Conservation (phyloP, 768 basidiomycete genomes). For the Cystobasidium onofrii region DNA sequence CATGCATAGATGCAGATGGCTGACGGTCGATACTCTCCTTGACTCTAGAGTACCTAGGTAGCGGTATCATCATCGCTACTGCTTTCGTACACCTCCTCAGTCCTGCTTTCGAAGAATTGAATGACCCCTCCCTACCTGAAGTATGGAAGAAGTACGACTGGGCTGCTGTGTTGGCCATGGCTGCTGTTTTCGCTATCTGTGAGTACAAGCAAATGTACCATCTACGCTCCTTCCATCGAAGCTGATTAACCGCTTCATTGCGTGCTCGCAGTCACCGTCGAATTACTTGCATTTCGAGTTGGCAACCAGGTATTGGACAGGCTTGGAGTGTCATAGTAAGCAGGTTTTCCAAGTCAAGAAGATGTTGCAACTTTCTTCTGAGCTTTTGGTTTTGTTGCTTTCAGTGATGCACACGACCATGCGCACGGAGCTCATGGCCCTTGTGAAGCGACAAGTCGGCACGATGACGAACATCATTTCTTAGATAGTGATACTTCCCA, state of each 20-base stretch:
- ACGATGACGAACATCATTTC: constrained; percentile 6
- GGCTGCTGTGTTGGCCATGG: constrained; percentile 51
- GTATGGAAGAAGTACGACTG: constrained; percentile 53
- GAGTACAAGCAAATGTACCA: constrained; percentile 59
- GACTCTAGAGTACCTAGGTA: constrained; percentile 19
- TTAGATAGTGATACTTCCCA: not conserved
- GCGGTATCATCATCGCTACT: constrained; percentile 31
- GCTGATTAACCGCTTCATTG: not conserved
- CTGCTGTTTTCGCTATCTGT: constrained; percentile 75
- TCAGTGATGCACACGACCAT: constrained; percentile 57
- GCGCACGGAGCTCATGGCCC: constrained; percentile 63
- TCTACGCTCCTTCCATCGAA: constrained; percentile 57
- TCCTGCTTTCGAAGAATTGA: constrained; percentile 65
- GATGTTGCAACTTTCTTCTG: no score
- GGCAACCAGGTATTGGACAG: constrained; percentile 65
- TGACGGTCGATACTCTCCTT: no score
- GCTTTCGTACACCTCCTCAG: constrained; percentile 61
- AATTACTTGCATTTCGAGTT: constrained; percentile 76
- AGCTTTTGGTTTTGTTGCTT: not conserved
- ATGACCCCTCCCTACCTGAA: constrained; percentile 59
- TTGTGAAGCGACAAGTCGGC: constrained; percentile 42
- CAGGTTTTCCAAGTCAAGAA: no score
- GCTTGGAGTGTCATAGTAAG: constrained; percentile 54
- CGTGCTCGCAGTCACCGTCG: constrained; percentile 47
- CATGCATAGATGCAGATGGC: no score